phyloP scores from a whole-genome alignment of 1,139 yeast species.

The Eremothecium gossypii region DNA sequence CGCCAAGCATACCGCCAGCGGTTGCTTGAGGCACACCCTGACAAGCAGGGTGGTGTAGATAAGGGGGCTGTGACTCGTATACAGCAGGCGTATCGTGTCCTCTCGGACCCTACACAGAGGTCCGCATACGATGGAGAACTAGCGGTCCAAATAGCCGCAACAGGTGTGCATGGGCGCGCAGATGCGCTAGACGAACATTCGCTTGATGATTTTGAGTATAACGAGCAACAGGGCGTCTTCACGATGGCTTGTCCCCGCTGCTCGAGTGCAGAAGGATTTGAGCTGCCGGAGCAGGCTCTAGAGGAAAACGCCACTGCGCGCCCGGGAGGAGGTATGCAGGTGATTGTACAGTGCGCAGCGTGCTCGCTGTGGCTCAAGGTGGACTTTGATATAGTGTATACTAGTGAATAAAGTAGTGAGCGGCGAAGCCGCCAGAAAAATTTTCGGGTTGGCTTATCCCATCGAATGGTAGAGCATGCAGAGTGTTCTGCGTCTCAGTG shows the following conservation, averaged over 20 bases:
- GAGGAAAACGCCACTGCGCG: constrained; percentile 44
- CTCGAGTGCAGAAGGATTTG: constrained; percentile 44
- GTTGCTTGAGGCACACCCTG: constrained; percentile 67
- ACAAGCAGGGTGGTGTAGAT: constrained; percentile 35
- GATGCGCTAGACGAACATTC: constrained; percentile 61
- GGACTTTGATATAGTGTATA: constrained; percentile 37
- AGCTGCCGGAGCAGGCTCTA: constrained; percentile 51
- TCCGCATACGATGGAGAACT: constrained; percentile 42
- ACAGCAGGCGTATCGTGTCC: constrained; percentile 50
- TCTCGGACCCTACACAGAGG: constrained; percentile 37
- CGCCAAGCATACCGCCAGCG: constrained; percentile 52
- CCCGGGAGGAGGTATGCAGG: constrained; percentile 47
- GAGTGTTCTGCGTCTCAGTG: constrained; percentile 1
- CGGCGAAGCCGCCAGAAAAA: no score
- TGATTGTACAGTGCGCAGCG: constrained; percentile 66
- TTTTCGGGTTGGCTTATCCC: no score
- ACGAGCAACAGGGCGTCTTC: constrained; percentile 20
- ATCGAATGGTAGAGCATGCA: not conserved
- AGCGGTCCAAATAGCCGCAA: constrained; percentile 33
- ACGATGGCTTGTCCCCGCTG: constrained; percentile 69
- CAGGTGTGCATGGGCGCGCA: constrained; percentile 46
- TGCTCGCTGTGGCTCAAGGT: constrained; percentile 84
- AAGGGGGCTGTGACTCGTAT: constrained; percentile 34
- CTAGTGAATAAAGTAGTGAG: no score
- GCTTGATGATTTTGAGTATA: constrained; percentile 46